phyloP scores from a whole-genome alignment of 257 asterid species.

The Solanum lycopersicoides region DNA sequence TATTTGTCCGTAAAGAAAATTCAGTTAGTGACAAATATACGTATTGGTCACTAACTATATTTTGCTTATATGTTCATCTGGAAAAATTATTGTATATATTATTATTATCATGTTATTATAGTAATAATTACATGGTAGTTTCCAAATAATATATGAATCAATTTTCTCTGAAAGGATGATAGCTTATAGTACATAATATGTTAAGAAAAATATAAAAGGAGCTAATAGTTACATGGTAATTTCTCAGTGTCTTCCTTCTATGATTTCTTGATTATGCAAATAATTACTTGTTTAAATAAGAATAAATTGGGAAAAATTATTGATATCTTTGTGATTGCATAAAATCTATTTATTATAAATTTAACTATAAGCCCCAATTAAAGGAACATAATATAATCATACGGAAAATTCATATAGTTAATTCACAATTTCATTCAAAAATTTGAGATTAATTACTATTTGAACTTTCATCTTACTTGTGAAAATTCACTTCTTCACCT shows the following conservation, averaged over 20 bases:
- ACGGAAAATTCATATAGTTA: not conserved
- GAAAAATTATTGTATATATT: not conserved
- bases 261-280: not conserved
- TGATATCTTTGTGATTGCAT: not conserved
- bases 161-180: not conserved
- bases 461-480: not conserved
- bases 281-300: not conserved
- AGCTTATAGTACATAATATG: not conserved
- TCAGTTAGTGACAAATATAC: too few relatives aligned
- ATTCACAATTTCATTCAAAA: not conserved
- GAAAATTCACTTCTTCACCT: accelerated
- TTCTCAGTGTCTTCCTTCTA: not conserved
- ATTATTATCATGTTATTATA: too few relatives aligned
- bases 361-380: not conserved
- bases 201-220: not conserved
- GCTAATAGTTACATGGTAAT: not conserved
- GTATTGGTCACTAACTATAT: not conserved
- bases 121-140: not conserved
- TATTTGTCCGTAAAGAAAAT: too few relatives aligned
- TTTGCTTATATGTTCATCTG: not conserved
- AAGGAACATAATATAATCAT: not conserved
- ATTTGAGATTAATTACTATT: not conserved
- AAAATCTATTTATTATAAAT: not conserved
- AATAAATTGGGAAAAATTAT: not conserved
- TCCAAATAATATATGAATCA: not conserved